phyloP scores from a whole-genome alignment of 768 basidiomycete genomes.

The Mycena floridula region DNA sequence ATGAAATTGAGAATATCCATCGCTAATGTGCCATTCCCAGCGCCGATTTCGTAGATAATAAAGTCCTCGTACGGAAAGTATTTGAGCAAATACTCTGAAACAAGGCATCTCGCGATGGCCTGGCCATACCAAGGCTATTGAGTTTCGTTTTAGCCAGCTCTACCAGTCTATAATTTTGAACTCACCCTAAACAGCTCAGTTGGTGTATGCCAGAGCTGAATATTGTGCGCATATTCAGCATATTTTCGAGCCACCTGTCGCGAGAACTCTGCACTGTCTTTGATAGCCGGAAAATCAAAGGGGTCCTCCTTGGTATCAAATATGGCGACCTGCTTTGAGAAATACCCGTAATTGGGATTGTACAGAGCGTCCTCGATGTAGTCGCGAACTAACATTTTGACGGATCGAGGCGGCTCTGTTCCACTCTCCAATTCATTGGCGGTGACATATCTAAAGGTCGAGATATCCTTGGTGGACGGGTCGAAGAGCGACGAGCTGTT shows the following conservation, averaged over 20 bases:
- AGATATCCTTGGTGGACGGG: conserved; percentile 35
- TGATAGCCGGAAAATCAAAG: conserved; percentile 66
- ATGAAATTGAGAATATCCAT: conserved; percentile 82
- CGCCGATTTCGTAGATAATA: conserved; percentile 95
- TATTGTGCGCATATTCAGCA: conserved; percentile 58
- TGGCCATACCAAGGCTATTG: conserved; percentile 89
- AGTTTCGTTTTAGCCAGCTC: not conserved
- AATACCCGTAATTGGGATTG: conserved; percentile 97
- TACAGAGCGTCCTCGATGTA: conserved; percentile 96
- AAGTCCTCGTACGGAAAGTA: conserved; percentile 97
- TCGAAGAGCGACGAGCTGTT: conserved; percentile 56
- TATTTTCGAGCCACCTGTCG: conserved; percentile 76
- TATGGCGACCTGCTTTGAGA: conserved; percentile 88
- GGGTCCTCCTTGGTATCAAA: conserved; percentile 56
- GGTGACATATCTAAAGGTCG: conserved; percentile 50
- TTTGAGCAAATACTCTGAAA: conserved; percentile 88
- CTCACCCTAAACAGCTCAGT: conserved; percentile 94
- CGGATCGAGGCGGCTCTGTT: conserved; percentile 61
- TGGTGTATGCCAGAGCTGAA: conserved; percentile 97
- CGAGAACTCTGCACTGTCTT: conserved; percentile 72
- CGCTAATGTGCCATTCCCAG: conserved; percentile 95
- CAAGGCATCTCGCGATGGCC: conserved; percentile 83
- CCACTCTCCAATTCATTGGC: conserved; percentile 61
- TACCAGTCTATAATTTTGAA: conserved; percentile 4
- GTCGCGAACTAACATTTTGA: conserved; percentile 93